phyloP scores from a whole-genome alignment of 1,139 yeast species.

The Hansenula lynferdii region DNA sequence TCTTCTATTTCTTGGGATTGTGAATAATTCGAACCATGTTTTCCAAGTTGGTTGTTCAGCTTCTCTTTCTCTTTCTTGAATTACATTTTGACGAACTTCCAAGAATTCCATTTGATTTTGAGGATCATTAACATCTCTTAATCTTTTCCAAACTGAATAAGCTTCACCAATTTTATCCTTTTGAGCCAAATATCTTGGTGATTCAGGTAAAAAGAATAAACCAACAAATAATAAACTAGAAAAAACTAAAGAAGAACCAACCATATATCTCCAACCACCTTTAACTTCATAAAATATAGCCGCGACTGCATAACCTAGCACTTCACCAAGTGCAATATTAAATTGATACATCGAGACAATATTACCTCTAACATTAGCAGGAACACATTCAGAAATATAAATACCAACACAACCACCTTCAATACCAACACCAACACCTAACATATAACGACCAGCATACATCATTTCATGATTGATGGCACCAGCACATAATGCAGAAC shows the following conservation, averaged over 20 bases:
- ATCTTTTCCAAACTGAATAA: conserved; percentile 41
- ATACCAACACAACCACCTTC: conserved; percentile 60
- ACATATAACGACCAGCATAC: conserved; percentile 51
- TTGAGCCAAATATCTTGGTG: conserved; percentile 50
- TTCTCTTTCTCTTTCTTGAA: conserved; percentile 29
- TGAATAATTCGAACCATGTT: conserved; percentile 43
- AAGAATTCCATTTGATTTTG: conserved; percentile 44
- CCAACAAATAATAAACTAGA: conserved; percentile 31
- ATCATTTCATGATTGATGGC: conserved; percentile 36
- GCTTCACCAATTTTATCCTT: conserved; percentile 37
- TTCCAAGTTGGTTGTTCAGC: conserved; percentile 27
- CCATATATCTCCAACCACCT: conserved; percentile 38
- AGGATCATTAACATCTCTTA: conserved; percentile 39
- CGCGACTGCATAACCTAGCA: conserved; percentile 50
- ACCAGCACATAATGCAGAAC: conserved; percentile 51
- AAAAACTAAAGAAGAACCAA: conserved; percentile 35
- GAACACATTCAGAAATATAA: conserved; percentile 55
- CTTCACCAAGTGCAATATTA: conserved; percentile 55
- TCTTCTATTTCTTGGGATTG: conserved; percentile 51
- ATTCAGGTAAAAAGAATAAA: conserved; percentile 48
- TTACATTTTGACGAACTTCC: conserved; percentile 36
- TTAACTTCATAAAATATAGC: conserved; percentile 42
- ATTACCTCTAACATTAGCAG: conserved; percentile 52
- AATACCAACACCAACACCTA: conserved; percentile 56
- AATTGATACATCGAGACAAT: conserved; percentile 54